Evolutionary conservation across 768 basidiomycete species (phyloP), one percentile per base, ranked within the genome.

Genomic region (Phaeolepiota aurea): DNA sequence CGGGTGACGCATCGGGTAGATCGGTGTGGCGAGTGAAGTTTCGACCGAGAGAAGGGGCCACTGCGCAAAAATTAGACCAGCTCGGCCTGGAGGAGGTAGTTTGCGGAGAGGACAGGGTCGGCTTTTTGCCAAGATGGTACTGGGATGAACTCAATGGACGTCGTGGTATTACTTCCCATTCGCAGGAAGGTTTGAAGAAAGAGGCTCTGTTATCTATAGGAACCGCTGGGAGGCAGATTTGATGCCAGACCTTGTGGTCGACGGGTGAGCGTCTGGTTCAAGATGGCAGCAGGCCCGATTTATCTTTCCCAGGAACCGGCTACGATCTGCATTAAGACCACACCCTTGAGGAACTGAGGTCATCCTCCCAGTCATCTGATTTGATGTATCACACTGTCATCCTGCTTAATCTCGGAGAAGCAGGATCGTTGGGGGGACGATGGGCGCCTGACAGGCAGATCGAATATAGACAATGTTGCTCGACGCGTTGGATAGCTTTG

Each of bases 101-200:
- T 43, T 72, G 64, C 16, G 77, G 75, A 3, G 85, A 87, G 57
- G 82, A 85, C 39, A 64, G 87, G 37, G 71, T 86, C 15, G 87
- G 88, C n/a, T 84, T 90, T 49, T 52, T 90, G 30, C 87, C 87
- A 7, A 65, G 58, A 46, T 83, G 80, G 80, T 89, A 80, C 57
- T 83, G 70, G 70, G 56, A 67, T 13, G 65, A 69, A 50, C 46
- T 64, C 14, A n/a, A 35, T 9, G 33, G 7, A 9, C 7, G 45
- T 48, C 14, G 22, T 44, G 34, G 15, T 10, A 15, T 20, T 15
- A 32, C 18, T 4, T 11, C 18, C 7, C 31, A 20, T 10, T 4
- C 16, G 32, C 25, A 28, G n/a, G 25, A 28, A 28, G 25, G n/a
- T 28, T n/a, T n/a, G n/a, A 28, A n/a, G 15, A 14, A 15, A 15